Evolutionary conservation across 2,329 filamentous ascomycete genomes (phyloP), one percentile per base, ranked within the genome.

Genomic region (Fusarium buxicola): DNA sequence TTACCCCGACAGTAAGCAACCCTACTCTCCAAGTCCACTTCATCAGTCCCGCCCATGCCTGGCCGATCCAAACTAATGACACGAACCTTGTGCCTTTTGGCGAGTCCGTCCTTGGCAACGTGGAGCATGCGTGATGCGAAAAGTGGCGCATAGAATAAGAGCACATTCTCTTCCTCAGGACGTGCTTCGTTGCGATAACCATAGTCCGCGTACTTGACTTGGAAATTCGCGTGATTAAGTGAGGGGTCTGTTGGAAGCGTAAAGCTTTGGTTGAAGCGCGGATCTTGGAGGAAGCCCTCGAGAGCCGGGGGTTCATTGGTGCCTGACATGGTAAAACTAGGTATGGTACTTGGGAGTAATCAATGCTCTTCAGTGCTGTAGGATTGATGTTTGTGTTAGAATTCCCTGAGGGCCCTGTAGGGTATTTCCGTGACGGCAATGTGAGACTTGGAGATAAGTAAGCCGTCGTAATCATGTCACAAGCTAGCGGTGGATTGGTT

Each of bases 111-210:
- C 9, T 63, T 63, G 1, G 59, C 47, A 6, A 56, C 45, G 9
- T 63, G 59, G 7, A 63, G 31, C 2, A 63, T 59, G 0, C 60
- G 36, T 2, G 60, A 63, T 10, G 47, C 59, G 3, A 60, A 45
- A 0, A 63, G 11, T 0, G 60, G 60, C 0, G 60, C 53, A 28
- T 60, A 63, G 40, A 63, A 63, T 4, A 63, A 46, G 0, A 63
- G 9, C 3, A 63, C 48, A n/a, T 60, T 63, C 18, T 63, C 60
- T n/a, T 47, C 44, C 7, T 34, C 18, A 3, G 55, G 31, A 2
- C 13, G 27, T 5, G 34, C 7, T 7, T 38, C 28, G 31, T 58
- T 63, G 4, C 32, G 48, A 18, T 63, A 63, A 1, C 60, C 60
- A 13, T 50, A 63, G 28, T 63, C 59, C 0, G 48, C 45, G 10